These are phyloP conservation scores for Gamarada debralockiae DNA, from an alignment of 495 filamentous ascomycete genomes.

Conservation along the genomic window DNA sequence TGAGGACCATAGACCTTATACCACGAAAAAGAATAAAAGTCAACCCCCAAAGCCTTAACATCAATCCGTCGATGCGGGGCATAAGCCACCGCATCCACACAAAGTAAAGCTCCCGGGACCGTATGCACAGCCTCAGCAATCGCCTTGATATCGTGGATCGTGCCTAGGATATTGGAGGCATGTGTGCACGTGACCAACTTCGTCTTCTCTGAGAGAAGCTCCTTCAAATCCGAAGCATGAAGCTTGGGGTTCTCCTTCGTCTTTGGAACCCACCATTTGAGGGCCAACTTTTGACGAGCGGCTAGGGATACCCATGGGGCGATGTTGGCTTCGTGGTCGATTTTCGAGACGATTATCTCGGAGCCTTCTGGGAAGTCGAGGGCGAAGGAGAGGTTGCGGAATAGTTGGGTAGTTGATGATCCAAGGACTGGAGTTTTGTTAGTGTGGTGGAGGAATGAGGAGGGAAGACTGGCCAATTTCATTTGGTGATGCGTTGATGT, in stretches of 20 bases:
- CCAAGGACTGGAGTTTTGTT: constrained; percentile 48
- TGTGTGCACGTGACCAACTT: constrained; percentile 67
- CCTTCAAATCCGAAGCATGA: constrained; percentile 43
- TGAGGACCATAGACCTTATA: constrained; percentile 78
- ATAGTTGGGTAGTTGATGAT: constrained; percentile 66
- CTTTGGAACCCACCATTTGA: constrained; percentile 64
- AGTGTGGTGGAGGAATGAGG: background rate
- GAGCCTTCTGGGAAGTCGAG: constrained; percentile 54
- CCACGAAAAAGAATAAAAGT: constrained; percentile 74
- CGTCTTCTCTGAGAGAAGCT: constrained; percentile 54
- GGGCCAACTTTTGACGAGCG: constrained; percentile 42
- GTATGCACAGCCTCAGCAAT: constrained; percentile 51
- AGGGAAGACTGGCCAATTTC: constrained; percentile 54
- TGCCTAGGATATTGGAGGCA: constrained; percentile 66
- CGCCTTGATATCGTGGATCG: constrained; percentile 56
- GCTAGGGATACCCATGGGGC: constrained; percentile 66
- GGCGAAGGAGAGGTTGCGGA: constrained; percentile 63
- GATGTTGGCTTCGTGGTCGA: constrained; percentile 73
- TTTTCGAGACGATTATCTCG: constrained; percentile 60
- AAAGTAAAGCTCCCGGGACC: constrained; percentile 36
- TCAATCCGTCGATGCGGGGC: constrained; percentile 68
- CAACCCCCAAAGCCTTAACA: constrained; percentile 59
- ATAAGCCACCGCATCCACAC: constrained; percentile 63
- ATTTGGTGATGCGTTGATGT: constrained; percentile 59
- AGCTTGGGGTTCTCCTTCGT: constrained; percentile 50